Percentiles rank a stretch among this genome's conserved stretches.
Evolutionary conservation across 306 rosid genomes (phyloP).

Genomic region (Acacia confusa): DNA sequence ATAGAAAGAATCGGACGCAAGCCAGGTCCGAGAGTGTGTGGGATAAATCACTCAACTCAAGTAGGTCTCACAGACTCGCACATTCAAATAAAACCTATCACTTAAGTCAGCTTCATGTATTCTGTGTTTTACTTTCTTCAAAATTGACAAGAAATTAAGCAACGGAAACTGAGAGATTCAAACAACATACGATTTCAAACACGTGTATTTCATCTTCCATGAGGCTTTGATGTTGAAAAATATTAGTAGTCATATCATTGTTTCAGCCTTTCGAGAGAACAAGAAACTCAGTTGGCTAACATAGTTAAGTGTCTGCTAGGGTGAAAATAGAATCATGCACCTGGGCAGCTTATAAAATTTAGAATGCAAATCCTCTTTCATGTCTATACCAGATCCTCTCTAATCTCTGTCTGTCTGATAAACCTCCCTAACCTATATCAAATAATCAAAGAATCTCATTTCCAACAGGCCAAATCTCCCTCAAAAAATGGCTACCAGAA

Average conservation of each 20-base stretch:
- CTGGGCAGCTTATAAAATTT: not conserved
- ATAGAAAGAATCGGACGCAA: no score
- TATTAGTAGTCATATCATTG: not conserved
- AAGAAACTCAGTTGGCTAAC: not conserved
- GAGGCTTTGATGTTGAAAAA: not conserved
- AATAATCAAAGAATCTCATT: not conserved
- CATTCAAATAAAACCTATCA: not conserved
- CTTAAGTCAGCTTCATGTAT: not conserved
- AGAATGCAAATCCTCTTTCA: not conserved
- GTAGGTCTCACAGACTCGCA: not conserved
- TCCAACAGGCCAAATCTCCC: not conserved
- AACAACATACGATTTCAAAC: not conserved
- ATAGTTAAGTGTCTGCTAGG: not conserved
- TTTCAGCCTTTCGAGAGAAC: not conserved
- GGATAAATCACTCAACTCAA: not conserved
- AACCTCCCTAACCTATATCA: not conserved
- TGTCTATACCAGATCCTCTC: not conserved
- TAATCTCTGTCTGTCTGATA: not conserved
- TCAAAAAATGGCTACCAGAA: not conserved
- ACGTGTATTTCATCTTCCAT: not conserved
- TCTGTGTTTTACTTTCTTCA: not conserved
- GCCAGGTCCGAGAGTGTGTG: not conserved
- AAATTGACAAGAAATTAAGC: not conserved
- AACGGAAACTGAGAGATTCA: not conserved
- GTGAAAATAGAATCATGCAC: not conserved